Evolutionary conservation across 768 basidiomycete genomes (phyloP).

Genomic region (Holtermanniella nyarrowii): DNA sequence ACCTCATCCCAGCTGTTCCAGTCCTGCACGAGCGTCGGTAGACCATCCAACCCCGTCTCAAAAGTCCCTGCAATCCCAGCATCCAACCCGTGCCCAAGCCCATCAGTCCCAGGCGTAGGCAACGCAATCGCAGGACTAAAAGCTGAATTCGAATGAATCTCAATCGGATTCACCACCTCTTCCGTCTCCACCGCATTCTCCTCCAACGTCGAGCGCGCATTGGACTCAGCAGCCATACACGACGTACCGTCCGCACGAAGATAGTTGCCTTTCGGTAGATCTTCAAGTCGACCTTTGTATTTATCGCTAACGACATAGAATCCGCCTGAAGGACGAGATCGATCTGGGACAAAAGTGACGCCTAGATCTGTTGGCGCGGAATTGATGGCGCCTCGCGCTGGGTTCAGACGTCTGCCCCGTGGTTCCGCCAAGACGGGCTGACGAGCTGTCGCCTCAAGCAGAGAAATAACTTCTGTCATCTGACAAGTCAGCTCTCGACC

Average conservation of each 20-base stretch:
- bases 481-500: background rate
- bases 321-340: background rate
- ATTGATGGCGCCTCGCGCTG: background rate
- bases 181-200: background rate
- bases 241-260: background rate
- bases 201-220: background rate
- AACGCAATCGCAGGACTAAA: background rate
- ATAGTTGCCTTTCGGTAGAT: background rate
- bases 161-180: background rate
- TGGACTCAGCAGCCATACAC: background rate
- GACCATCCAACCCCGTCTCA: background rate
- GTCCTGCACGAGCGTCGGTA: background rate
- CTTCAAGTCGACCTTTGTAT: background rate
- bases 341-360: background rate
- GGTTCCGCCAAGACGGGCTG: background rate
- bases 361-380: background rate
- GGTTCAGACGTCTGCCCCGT: background rate
- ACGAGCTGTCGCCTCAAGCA: background rate
- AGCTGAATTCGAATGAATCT: background rate
- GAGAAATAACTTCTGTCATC: background rate
- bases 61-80: background rate
- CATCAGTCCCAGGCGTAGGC: too few species aligned
- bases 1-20: background rate
- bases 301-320: background rate
- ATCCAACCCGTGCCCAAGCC: background rate